Base-by-base conservation (phyloP, 129 eudicot genomes). In the Scalesia atractyloides region DNA sequence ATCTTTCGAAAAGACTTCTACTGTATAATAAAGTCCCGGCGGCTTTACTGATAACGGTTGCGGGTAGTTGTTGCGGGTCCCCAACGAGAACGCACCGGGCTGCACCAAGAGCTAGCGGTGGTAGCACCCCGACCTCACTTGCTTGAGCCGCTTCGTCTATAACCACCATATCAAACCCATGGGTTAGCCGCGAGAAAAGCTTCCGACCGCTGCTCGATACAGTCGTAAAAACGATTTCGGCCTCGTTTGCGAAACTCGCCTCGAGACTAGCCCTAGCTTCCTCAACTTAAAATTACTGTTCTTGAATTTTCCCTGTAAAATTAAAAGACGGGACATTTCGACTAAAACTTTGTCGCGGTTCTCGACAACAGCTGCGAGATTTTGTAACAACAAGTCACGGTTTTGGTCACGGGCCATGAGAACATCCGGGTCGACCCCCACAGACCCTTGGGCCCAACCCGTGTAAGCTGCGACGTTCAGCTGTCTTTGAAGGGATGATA, bases 81-180 rank as follows among this genome's bases (percentile, higher is more conserved):
- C 99, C 99, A 73, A 94, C 99, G 67, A 94, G 99, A 72, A 94
- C 99, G 81, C 99, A 94, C 6, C 99, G 86, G 12, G 99, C 97
- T 7, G 97, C 99, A 83, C 99, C 99, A 17, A 94, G 99, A 41
- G 97, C 78, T 13, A 94, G 96, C 7, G 99, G 99, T 66, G 99
- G 99, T 49, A 94, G 84, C 34, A 90, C 81, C 3, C 87, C 99
- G 24, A 94, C 99, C 82, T 94, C 99, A 79, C 99, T 94, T 7
- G 99, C 99, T 76, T 94, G 99, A 5, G 99, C 99, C 7, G 99
- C 99, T 82, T 94, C 99, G 73, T 94, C 99, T 36, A 94, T 94
- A 73, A 94, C 99, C 70, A 94, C 99, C 99, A 94, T 94, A 78
- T 94, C 99, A 51, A 94, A 94, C 69, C 99, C 99, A 43, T 94